These are phyloP conservation scores for Plantago coronopus DNA, from an alignment of 305 asterid genomes.

Conservation along the genomic window DNA sequence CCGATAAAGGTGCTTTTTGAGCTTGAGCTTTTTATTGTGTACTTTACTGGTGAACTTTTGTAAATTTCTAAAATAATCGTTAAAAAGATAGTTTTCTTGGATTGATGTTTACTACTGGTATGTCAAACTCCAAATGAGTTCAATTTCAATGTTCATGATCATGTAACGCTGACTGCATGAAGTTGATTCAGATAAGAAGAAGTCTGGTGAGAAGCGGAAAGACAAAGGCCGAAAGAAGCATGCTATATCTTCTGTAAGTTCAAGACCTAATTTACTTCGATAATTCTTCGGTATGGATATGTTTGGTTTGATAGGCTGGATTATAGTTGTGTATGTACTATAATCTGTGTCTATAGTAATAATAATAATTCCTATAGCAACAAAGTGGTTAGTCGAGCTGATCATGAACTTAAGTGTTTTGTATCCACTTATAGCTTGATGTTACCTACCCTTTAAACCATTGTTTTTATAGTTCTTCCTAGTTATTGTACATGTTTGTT, in stretches of 20 bases:
- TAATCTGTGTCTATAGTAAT: too few species aligned
- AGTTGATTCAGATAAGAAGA: slow-evolving; percentile 54
- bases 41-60: background rate
- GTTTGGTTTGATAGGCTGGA: too few species aligned
- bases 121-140: background rate
- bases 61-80: background rate
- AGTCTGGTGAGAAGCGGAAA: slow-evolving; percentile 55
- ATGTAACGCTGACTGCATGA: background rate
- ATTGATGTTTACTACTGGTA: background rate
- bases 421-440: background rate
- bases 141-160: background rate
- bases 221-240: slow-evolving; percentile 49
- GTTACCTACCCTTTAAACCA: background rate
- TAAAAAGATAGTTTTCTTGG: background rate
- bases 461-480: too few species aligned
- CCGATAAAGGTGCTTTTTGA: slow-evolving; percentile 43
- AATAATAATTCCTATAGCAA: too few species aligned
- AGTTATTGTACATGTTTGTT: background rate
- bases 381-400: too few species aligned
- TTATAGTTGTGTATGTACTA: too few species aligned
- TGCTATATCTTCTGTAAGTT: slow-evolving; percentile 48
- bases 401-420: background rate
- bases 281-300: background rate
- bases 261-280: slow-evolving; percentile 10
- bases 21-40: background rate